Base-by-base conservation (phyloP, 176 grass and related monocot species). In the Miscanthus lutarioriparius region DNA sequence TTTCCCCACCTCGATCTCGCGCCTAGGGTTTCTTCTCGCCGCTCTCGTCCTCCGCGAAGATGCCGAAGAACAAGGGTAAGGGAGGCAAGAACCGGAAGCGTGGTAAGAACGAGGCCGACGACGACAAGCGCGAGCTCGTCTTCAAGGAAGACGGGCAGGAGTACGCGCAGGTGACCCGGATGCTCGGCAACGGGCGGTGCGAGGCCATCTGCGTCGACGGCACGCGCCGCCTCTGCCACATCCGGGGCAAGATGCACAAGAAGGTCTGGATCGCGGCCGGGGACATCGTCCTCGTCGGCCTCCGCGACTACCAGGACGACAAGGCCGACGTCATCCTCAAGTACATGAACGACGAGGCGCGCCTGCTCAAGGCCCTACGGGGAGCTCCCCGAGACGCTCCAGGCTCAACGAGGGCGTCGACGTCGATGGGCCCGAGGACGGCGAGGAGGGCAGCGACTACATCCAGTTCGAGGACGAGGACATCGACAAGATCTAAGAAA, bases 51-150 rank as follows among this genome's bases (percentile, higher is more conserved):
- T 1, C 20, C 38, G 62, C 40, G 10, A 43, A 72, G 72, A 95
- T 96, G 93, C 93, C 93, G 91, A 96, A 96, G 93, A 96, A 96
- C 80, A 96, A 96, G 88, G 93, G 93, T 1, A 96, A 96, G 93
- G 93, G 93, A 93, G 93, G 93, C 17, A 96, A 96, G 91, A 96
- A 96, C 93, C 86, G 93, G 39, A 96, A 96, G 93, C 10, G 93
- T 6, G 93, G 93, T 0, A 96, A 96, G 91, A 96, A 96, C 88
- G 93, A 96, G 83, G 93, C 93, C 0, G 93, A 96, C 85, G 93
- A 96, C 80, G 93, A 96, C 47, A 96, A 96, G 91, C 88, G 93
- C 38, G 93, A 96, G 86, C 86, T 96, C 9, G 91, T 96, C 22
- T 96, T 96, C 88, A 96, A 96, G 91, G 93, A 96, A 66, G 93